A percentile compares a stretch with the other conserved stretches of the same genome.
Conservation (phyloP, 2,329 filamentous ascomycete species). For the Phaeosphaeria sp. region DNA sequence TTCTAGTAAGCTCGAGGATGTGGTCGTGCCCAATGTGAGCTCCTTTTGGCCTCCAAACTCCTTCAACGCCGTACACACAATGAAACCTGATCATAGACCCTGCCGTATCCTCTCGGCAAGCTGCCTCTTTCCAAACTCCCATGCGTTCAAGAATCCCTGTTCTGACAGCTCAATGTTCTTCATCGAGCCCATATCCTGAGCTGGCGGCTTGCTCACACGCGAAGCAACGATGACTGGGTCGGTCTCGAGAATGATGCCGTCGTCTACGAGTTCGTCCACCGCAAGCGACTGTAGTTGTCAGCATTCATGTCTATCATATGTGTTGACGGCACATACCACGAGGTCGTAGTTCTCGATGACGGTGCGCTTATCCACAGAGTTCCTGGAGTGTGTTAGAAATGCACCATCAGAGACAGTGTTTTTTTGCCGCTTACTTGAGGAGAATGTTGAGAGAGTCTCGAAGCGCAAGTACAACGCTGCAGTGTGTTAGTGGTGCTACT, state of each 20-base stretch:
- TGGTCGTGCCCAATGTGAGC: conserved; percentile 17
- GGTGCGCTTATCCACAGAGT: conserved; percentile 95
- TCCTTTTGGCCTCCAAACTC: conserved; percentile 28
- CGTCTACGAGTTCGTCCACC: conserved; percentile 76
- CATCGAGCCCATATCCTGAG: conserved; percentile 84
- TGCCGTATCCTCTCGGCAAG: conserved; percentile 89
- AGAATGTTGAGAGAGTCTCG: conserved; percentile 88
- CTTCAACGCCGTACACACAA: conserved; percentile 39
- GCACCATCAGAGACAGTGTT: neutral
- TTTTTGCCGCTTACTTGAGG: conserved; percentile 76
- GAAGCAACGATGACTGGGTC: conserved; percentile 94
- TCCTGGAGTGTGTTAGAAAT: conserved; percentile 59
- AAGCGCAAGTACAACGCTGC: conserved; percentile 84
- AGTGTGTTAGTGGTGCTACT: conserved; percentile 15
- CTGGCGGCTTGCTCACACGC: conserved; percentile 88
- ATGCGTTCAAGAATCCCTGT: conserved; percentile 91
- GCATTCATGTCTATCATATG: conserved; percentile 65
- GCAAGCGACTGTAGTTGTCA: conserved; percentile 87
- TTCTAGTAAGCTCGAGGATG: conserved; percentile 10
- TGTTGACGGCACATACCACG: conserved; percentile 55
- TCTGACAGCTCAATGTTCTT: conserved; percentile 95
- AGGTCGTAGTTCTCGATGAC: conserved; percentile 99
- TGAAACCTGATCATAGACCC: conserved; percentile 53
- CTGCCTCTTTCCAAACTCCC: conserved; percentile 92
- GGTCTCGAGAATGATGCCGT: conserved; percentile 93